Percentiles rank a stretch among this genome's conserved stretches.
Evolutionary conservation across 768 basidiomycete genomes (phyloP).

Genomic region (Trametes elegans): DNA sequence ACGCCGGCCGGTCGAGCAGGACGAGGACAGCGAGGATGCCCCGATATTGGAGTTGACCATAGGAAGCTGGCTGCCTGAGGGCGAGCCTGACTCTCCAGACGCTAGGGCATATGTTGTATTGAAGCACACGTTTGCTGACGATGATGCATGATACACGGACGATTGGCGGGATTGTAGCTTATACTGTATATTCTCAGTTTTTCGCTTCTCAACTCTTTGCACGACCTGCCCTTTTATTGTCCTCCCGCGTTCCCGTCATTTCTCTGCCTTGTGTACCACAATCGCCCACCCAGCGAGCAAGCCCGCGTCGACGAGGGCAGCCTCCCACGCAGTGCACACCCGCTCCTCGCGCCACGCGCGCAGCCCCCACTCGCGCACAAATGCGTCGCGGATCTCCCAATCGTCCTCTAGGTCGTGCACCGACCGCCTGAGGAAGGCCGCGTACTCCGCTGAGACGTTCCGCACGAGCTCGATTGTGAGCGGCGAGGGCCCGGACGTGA

Average conservation of each 20-base stretch:
- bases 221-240: neutral
- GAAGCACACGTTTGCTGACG: constrained; percentile 2
- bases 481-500: constrained; percentile 22
- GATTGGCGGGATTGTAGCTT: neutral
- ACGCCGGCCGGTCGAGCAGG: neutral
- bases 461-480: constrained; percentile 21
- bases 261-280: constrained; percentile 13
- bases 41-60: constrained; percentile 15
- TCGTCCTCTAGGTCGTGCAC: constrained; percentile 20
- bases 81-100: neutral
- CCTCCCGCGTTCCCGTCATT: neutral
- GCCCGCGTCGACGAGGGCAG: constrained; percentile 18
- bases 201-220: neutral
- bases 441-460: constrained; percentile 26
- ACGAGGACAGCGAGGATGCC: neutral
- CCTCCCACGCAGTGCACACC: constrained; percentile 26
- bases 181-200: neutral
- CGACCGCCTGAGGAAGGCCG: constrained; percentile 16
- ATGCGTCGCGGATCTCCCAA: constrained; percentile 9
- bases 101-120: constrained; percentile 11
- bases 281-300: constrained; percentile 26
- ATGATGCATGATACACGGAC: neutral
- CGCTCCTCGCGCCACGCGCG: constrained; percentile 26
- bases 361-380: constrained; percentile 21
- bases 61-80: constrained; percentile 15